Evolutionary conservation across 2,329 filamentous ascomycete genomes (phyloP), one percentile per base, ranked within the genome.

Genomic region (Penicillium sp.): DNA sequence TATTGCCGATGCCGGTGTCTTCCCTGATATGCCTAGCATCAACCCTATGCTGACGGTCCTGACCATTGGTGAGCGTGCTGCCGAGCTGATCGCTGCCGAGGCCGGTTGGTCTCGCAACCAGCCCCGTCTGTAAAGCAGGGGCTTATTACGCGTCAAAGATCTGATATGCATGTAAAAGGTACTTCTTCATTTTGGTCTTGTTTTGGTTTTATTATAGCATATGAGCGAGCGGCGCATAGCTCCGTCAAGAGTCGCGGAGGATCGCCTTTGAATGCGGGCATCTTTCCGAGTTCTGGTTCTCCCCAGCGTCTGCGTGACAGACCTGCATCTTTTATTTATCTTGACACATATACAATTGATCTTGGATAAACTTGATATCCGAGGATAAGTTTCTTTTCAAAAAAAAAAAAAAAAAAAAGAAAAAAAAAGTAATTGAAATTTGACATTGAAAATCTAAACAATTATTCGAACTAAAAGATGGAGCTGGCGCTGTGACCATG

Each of bases 1-100:
- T 57, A 91, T 96, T 65, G 90, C 90, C 1, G 91, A 96, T 74
- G 91, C 91, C 0, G 90, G 91, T 68, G 85, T 96, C 50, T 96
- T 96, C 81, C 92, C 91, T 0, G 89, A 89, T 60, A 96, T 96
- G 86, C 83, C 89, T 45, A 89, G 84, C 53, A 89, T 94, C 73
- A 96, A 96, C 79, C 91, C 90, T 58, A 94, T 96, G 92, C 79
- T 96, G 70, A 96, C 91, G 1, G 91, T 96, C 6, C 76, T 96
- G 70, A 88, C 86, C 53, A 85, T 96, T 68, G 92, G 90, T 8
- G 92, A 96, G 84, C 83, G 89, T 57, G 88, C 86, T 6, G 92
- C 92, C 0, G 92, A 96, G 81, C 75, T 96, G 73, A 88, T 96
- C 71, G 88, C 88, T 31, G 82, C 87, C 71, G 86, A 91, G 64